Evolutionary conservation across 805 yeast species (phyloP), one percentile per base, ranked within the genome.

Genomic region (Ogataea pignaliae): DNA sequence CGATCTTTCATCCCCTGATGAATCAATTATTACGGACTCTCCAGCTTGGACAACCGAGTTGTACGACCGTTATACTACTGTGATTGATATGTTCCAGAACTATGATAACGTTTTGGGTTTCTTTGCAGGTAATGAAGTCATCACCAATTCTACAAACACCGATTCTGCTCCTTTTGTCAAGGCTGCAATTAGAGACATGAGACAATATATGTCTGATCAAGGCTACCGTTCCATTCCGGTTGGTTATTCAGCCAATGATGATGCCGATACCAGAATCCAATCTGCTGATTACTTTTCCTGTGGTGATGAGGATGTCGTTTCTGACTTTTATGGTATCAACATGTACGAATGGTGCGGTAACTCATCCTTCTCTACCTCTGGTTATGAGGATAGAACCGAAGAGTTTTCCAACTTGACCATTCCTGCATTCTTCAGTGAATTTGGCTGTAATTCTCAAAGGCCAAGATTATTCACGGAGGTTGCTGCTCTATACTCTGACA

Each of bases 41-140:
- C 98, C 99, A 32, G 65, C 69, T 42, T 89, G 97, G 96, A 79
- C 81, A 61, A 67, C 79, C 39, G 78, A 73, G 28, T 73, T 88
- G 43, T 85, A 78, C 68, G 69, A 79, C 46, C 78, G 97, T 63
- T 91, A 91, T 71, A 81, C 85, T 39, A 67, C 74, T 26, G 97
- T 91, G 31, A 80, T 93, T 45, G 97, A 93, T 65, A 69, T 76
- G 54, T 78, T 93, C 71, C 78, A 81, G 46, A 72, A 76, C 55
- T 91, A 90, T 69, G 68, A 83, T 39, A 91, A 91, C 67, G 78
- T 88, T 15, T 73, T 91, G 51, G 99, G 98, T 2, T 90, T 88
- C 76, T 90, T 91, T 68, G 98, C 98, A 28, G 99, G 98, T 49
- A 93, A 93, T 68, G 99, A 91, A 75, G 98, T 93, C 42, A 80